Conservation (phyloP, 75 land plant genomes). For the Pseudotsuga menziesii region DNA sequence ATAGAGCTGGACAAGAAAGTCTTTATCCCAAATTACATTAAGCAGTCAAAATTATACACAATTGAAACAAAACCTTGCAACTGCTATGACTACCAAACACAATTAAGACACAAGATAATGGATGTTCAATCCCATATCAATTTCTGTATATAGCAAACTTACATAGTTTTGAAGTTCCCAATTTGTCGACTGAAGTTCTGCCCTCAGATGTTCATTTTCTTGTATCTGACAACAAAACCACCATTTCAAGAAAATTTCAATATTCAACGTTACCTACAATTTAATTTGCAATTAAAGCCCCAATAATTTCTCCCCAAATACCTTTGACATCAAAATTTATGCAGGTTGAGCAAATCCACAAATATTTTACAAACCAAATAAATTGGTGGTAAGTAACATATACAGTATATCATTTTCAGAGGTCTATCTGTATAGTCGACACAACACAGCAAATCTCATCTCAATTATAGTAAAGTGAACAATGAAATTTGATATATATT, state of each 20-base stretch:
- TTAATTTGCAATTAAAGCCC: neutral
- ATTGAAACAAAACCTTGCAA: neutral
- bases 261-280: neutral
- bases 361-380: neutral
- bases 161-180: slow-evolving; percentile 30
- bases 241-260: neutral
- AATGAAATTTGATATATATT: too few relatives aligned
- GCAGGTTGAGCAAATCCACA: neutral
- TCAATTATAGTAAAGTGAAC: too few relatives aligned
- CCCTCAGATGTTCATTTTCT: slow-evolving; percentile 28
- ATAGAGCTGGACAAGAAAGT: neutral
- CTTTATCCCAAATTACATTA: neutral
- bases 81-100: neutral
- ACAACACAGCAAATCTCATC: too few relatives aligned
- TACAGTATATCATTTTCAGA: too few relatives aligned
- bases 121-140: neutral
- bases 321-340: neutral
- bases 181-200: slow-evolving; percentile 21
- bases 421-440: too few relatives aligned
- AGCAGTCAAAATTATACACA: neutral
- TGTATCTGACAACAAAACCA: slow-evolving; percentile 16
- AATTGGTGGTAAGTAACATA: too few relatives aligned
- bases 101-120: neutral
- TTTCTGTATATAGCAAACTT: neutral
- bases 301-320: neutral